Conservation (phyloP, 805 yeast species). For the Lachancea cidri region DNA sequence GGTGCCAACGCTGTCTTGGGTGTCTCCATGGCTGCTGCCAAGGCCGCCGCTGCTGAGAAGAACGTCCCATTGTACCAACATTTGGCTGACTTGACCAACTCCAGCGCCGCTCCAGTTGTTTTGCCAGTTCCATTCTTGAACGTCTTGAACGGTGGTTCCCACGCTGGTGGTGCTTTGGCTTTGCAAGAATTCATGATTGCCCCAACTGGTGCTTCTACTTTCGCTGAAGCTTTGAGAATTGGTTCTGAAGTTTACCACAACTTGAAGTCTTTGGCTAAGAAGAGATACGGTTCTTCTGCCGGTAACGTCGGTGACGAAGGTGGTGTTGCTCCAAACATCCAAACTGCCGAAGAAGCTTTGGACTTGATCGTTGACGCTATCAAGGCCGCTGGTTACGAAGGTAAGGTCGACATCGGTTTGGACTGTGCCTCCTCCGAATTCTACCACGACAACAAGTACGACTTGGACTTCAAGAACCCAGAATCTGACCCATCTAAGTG, state of each 20-base stretch:
- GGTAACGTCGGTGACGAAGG: slow-evolving; percentile 99
- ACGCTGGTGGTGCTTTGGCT: slow-evolving; percentile 99
- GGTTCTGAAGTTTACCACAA: slow-evolving; percentile 98
- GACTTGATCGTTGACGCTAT: slow-evolving; percentile 90
- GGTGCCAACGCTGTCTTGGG: slow-evolving; percentile 99
- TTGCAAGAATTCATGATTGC: slow-evolving; percentile 99
- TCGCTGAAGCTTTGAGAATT: slow-evolving; percentile 93
- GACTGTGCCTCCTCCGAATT: slow-evolving; percentile 98
- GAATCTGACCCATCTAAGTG: slow-evolving; percentile 84
- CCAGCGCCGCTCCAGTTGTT: slow-evolving; percentile 75
- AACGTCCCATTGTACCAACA: slow-evolving; percentile 90
- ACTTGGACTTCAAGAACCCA: slow-evolving; percentile 98
- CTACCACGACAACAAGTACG: slow-evolving; percentile 95
- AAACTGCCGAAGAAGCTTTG: slow-evolving; percentile 93
- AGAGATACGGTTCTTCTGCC: slow-evolving; percentile 95
- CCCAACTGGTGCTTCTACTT: slow-evolving; percentile 84
- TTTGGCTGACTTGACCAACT: slow-evolving; percentile 71
- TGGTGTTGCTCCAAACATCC: slow-evolving; percentile 99
- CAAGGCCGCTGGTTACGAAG: slow-evolving; percentile 91
- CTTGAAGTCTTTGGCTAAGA: slow-evolving; percentile 88
- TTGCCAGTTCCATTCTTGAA: slow-evolving; percentile 99
- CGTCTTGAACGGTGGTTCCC: slow-evolving; percentile 99
- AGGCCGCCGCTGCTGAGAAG: slow-evolving; percentile 98
- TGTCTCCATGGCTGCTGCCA: slow-evolving; percentile 94
- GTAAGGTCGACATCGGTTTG: slow-evolving; percentile 85